Evolutionary conservation across 164 flowering plant genomes (phyloP), one percentile per base, ranked within the genome.

Genomic region (Stephania yunnanensis): DNA sequence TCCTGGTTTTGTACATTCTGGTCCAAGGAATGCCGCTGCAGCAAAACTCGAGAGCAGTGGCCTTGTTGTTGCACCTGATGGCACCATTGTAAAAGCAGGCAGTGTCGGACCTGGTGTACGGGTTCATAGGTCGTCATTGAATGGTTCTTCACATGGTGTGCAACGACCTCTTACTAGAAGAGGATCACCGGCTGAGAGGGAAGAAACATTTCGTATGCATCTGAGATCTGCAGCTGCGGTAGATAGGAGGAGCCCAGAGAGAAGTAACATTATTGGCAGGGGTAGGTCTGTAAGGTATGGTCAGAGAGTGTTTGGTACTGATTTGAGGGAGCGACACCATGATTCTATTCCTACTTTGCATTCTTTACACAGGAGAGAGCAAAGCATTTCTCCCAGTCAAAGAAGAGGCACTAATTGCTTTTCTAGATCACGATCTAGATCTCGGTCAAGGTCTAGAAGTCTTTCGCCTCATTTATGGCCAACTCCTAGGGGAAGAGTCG

Each of bases 391-490:
- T 74, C 87, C 91, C 6, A 52, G 29, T 75, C 77, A 74, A 29
- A 80, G 84, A 76, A 76, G 77, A 73, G 81, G 79, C n/a, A 72
- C 71, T 46, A 29, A 72, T 68, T 83, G 68, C 78, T 36, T 50
- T 7, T 73, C 81, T 52, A 72, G 80, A 46, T 66, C 85, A 13
- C 76, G 45, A 46, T 74, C 82, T 12, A 86, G 75, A 65, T 85
- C 91, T 61, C 80, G 84, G 1, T 86, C 87, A 67, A 85, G 87
- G 78, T 85, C 91, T 45, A 81, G 86, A 85, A 80, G 78, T 63
- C 85, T 82, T 30, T 88, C 89, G 53, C 90, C 89, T 19, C 78
- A 55, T 74, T 29, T 69, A 31, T 85, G 84, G 86, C 71, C 81
- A 31, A 77, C 82, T 48, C 79, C 84, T 42, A 80, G 82, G 74